These are phyloP conservation scores for Colletotrichum spaethianum DNA, from an alignment of 2,329 filamentous ascomycete genomes.

Conservation along the genomic window DNA sequence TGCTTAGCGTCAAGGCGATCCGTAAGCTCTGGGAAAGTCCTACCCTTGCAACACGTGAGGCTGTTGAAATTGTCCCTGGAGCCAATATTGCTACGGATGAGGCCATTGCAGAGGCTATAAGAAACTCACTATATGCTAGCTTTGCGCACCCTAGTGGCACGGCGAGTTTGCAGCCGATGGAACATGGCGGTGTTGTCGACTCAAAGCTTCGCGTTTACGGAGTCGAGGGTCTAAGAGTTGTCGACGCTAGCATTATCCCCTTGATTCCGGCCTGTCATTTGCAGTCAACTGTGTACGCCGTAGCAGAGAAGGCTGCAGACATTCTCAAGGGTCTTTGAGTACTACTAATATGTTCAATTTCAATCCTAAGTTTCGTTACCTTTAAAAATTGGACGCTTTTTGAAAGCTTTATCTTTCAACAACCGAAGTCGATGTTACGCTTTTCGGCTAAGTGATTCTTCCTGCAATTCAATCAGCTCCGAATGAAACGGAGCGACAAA, in stretches of 20 bases:
- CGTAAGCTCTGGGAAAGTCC: slow-evolving; percentile 46
- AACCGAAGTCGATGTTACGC: background rate
- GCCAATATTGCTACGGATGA: slow-evolving; percentile 24
- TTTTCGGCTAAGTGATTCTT: background rate
- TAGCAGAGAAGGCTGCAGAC: slow-evolving; percentile 50
- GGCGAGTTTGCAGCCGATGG: slow-evolving; percentile 61
- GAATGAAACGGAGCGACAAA: background rate
- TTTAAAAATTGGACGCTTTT: background rate
- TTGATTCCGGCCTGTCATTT: slow-evolving; percentile 50
- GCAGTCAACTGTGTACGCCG: slow-evolving; percentile 53
- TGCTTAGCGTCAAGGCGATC: slow-evolving; percentile 51
- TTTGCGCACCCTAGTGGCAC: slow-evolving; percentile 61
- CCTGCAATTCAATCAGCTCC: background rate
- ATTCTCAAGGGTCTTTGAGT: slow-evolving; percentile 12
- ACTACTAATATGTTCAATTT: background rate
- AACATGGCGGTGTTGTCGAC: slow-evolving; percentile 53
- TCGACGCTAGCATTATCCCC: slow-evolving; percentile 51
- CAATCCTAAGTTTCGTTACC: accelerated
- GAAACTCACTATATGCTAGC: slow-evolving; percentile 5
- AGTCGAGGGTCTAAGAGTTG: slow-evolving; percentile 45
- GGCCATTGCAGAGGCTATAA: slow-evolving; percentile 15
- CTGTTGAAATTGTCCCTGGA: slow-evolving; percentile 29
- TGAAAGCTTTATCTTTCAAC: too few species aligned
- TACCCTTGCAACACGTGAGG: slow-evolving; percentile 4
- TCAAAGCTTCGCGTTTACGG: slow-evolving; percentile 49